Evolutionary conservation across 768 basidiomycete species (phyloP), one percentile per base, ranked within the genome.

Genomic region (Boletales sp.): DNA sequence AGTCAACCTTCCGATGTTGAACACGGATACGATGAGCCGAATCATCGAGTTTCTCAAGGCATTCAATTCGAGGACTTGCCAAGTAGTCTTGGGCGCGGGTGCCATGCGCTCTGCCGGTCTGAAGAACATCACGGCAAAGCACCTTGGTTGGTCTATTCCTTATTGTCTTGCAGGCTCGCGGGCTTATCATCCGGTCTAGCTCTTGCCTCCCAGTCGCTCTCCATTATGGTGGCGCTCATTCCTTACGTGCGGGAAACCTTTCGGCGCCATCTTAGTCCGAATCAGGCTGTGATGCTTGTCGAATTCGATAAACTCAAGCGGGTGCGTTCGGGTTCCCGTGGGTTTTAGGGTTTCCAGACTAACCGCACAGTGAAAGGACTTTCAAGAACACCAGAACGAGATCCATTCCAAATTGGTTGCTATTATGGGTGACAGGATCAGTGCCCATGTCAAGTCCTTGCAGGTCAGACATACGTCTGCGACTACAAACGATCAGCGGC

Each of bases 301-400:
- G 96, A 98, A 70, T 99, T 98, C 65, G 96, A 99, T 73, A 97
- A 95, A 73, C 80, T 98, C 50, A 98, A 95, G 72, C 80, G 95
- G 74, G 91, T 92, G 58, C 57, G 87, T 72, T n/a, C 41, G 35
- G 45, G 50, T 52, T 55, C 41, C 42, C 38, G 18, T 45, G 32
- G 21, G 46, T 34, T 25, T 14, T 39, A 38, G 30, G 43, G 38
- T 21, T 48, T 42, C 46, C 36, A 19, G 41, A 36, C 45, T 51
- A 38, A 60, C 18, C 18, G 34, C 18, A 18, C 11, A 38, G 32
- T 10, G 40, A 49, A 62, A 94, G 87, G 96, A 98, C 69, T 98
- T 89, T 63, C 95, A 98, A 77, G 96, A 98, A 68, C 96, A 99
- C 70, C 96, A 99, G 70, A 90, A 95, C 63, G 96, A 98, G 74